Evolutionary conservation across 2,329 filamentous ascomycete species (phyloP), one percentile per base, ranked within the genome.

Genomic region (Teratosphaeriaceae sp.): DNA sequence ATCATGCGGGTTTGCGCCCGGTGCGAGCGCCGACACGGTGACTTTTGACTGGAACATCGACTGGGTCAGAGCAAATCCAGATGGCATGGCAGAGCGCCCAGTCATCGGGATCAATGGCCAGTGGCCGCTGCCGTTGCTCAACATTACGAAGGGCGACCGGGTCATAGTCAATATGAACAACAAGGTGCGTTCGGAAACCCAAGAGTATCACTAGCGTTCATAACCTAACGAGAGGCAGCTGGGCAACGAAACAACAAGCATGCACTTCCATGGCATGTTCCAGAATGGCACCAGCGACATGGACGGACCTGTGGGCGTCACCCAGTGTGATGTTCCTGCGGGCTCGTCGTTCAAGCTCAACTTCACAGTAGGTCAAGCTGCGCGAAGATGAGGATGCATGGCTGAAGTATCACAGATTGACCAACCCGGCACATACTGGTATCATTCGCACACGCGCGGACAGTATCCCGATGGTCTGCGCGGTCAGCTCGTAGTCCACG

Each of bases 251-350:
- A 76, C 73, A 11, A 83, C 82, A 7, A 76, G 74, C 27, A 70
- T 89, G 4, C 85, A 90, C 58, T 89, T 85, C 61, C 85, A 90
- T 52, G 85, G 85, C 13, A 72, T 90, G 49, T 87, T 79, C 57
- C 84, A 88, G 58, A 85, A 85, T 51, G 83, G 82, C 9, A 85
- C 83, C 0, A 85, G 79, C 45, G 73, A 73, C 44, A 85, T 87
- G 80, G 85, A 90, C 55, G 85, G 85, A 0, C 75, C 82, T 1
- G 70, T 78, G 0, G 81, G 77, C 26, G 72, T 85, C 4, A 82
- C 76, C 0, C 83, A 85, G 57, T 85, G 81, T 48, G 72, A 76
- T 0, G 81, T 88, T 36, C 71, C 77, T 0, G 79, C 83, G 0
- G 78, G 78, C 1, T 65, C 70, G 2, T 76, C 68, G 1, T 82